Percentiles rank a stretch among this genome's conserved stretches.
Evolutionary conservation across 805 yeast species (phyloP).

Genomic region (Yamadazyma scolyti): DNA sequence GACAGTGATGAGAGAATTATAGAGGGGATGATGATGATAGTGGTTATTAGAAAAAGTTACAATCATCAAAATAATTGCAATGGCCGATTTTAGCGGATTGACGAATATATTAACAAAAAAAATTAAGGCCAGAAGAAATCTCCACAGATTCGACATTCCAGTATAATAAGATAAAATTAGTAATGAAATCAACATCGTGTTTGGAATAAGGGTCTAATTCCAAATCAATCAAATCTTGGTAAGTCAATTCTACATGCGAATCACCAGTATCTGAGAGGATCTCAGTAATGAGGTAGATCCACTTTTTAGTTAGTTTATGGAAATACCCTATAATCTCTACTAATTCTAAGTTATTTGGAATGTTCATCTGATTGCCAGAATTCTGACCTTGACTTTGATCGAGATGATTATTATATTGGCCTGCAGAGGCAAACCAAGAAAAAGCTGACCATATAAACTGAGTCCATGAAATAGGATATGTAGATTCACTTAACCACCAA

Average conservation of each 20-base stretch:
- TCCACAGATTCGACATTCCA: constrained; percentile 16
- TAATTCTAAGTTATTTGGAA: constrained; percentile 9
- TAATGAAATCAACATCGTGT: constrained; percentile 33
- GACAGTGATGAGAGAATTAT: no score
- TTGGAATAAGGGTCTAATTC: constrained; percentile 42
- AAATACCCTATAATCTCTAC: constrained; percentile 34
- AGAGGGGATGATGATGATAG: neutral
- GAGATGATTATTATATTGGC: constrained; percentile 36
- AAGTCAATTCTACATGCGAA: constrained; percentile 27
- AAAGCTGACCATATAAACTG: constrained; percentile 66
- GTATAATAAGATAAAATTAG: constrained; percentile 30
- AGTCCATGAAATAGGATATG: constrained; percentile 51
- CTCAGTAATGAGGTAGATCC: constrained; percentile 33
- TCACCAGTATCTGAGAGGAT: constrained; percentile 22
- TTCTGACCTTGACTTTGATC: constrained; percentile 3
- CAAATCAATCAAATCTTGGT: constrained; percentile 39
- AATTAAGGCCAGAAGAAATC: constrained; percentile 9
- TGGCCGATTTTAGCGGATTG: no score
- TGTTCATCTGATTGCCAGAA: constrained; percentile 1
- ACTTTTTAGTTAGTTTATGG: constrained; percentile 36
- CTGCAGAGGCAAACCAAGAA: constrained; percentile 88
- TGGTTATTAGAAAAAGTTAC: neutral
- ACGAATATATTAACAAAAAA: constrained; percentile 10
- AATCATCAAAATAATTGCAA: no score
- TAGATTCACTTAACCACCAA: constrained; percentile 42